Evolutionary conservation across 768 basidiomycete species (phyloP).

Genomic region (Lactifluus pinguis): DNA sequence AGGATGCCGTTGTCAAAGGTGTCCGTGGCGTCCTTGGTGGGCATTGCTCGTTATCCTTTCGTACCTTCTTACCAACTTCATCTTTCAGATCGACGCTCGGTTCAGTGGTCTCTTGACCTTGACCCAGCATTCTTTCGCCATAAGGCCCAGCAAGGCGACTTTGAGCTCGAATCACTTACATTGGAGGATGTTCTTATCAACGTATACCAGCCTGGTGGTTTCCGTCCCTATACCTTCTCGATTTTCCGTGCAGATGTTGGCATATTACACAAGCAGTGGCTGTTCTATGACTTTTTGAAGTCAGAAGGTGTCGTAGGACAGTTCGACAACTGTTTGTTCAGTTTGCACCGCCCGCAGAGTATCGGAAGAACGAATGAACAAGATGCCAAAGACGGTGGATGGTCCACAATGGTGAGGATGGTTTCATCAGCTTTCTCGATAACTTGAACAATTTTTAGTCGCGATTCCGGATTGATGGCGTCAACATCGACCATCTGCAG

Average conservation of each 20-base stretch:
- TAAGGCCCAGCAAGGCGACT: conserved; percentile 66
- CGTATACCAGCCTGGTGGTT: conserved; percentile 86
- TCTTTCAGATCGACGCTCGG: conserved; percentile 69
- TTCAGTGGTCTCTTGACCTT: conserved; percentile 76
- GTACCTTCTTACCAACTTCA: neutral
- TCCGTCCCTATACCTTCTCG: conserved; percentile 85
- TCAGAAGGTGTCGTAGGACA: conserved; percentile 97
- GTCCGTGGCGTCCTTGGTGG: conserved; percentile 87
- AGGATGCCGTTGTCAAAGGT: conserved; percentile 86
- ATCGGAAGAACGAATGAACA: conserved; percentile 85
- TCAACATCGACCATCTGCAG: conserved; percentile 93
- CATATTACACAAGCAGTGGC: conserved; percentile 82
- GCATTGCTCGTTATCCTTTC: conserved; percentile 17
- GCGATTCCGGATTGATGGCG: conserved; percentile 92
- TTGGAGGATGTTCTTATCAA: conserved; percentile 92
- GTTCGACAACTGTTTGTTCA: conserved; percentile 95
- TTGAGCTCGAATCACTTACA: conserved; percentile 82
- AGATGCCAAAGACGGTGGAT: conserved; percentile 73
- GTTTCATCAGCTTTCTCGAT: neutral
- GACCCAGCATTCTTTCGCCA: conserved; percentile 80
- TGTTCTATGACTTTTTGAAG: conserved; percentile 85
- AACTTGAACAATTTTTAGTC: conserved; percentile 41
- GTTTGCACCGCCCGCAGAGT: conserved; percentile 91
- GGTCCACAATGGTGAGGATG: conserved; percentile 29
- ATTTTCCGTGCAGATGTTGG: conserved; percentile 90